These are phyloP conservation scores for Candida ponderosae DNA, from an alignment of 805 yeast genomes.

Conservation along the genomic window DNA sequence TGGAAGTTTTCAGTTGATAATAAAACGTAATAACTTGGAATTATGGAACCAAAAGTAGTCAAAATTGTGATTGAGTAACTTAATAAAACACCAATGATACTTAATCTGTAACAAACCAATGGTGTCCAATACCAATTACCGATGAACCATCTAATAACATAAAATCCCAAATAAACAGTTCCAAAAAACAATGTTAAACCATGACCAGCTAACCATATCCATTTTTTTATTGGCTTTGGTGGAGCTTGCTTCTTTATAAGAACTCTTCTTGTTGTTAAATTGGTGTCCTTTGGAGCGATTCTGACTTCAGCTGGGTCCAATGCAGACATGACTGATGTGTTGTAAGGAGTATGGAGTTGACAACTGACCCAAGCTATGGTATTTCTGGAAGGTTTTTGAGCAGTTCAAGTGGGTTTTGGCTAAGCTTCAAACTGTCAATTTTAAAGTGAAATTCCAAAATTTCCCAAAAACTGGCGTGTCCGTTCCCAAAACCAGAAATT, in stretches of 20 bases:
- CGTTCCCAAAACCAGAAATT: no score
- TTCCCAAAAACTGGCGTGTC: no score
- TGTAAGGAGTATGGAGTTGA: no score
- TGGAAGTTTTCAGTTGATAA: slow-evolving; percentile 75
- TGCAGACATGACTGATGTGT: slow-evolving; percentile 1
- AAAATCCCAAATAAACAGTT: slow-evolving; percentile 23
- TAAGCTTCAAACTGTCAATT: no score
- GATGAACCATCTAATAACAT: slow-evolving; percentile 16
- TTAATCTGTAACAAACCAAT: slow-evolving; percentile 42
- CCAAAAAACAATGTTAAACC: slow-evolving; percentile 37
- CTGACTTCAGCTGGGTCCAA: slow-evolving; percentile 8
- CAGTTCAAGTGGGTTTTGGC: no score
- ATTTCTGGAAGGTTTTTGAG: no score
- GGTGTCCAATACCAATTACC: slow-evolving; percentile 35
- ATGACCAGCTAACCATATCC: slow-evolving; percentile 55
- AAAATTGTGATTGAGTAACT: slow-evolving; percentile 46
- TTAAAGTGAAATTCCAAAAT: no score
- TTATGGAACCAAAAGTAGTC: slow-evolving; percentile 51
- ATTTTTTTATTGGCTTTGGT: slow-evolving; percentile 34
- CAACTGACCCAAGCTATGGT: no score
- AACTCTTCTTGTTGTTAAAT: slow-evolving; percentile 21
- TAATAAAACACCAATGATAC: slow-evolving; percentile 47
- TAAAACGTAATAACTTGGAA: slow-evolving; percentile 57
- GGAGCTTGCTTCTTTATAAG: slow-evolving; percentile 26
- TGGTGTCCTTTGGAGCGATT: slow-evolving; percentile 11